Percentiles rank a stretch among this genome's conserved stretches.
Evolutionary conservation across 1,284 basidiomycete genomes (phyloP).

Genomic region (Cryptococcus hybrid): DNA sequence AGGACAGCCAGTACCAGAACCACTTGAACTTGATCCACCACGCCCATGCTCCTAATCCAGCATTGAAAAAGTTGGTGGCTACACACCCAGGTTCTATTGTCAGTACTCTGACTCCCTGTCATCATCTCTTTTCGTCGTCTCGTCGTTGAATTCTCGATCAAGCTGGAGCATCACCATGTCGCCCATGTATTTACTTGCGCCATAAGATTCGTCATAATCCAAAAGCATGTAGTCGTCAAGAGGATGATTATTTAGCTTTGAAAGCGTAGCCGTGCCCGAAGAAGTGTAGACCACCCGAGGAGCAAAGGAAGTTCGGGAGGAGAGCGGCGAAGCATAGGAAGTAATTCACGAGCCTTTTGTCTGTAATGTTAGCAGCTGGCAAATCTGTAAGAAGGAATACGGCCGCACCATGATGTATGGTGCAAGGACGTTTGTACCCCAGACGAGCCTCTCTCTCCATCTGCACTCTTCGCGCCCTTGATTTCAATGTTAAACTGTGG

Average conservation of each 20-base stretch:
- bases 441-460: constrained; percentile 72
- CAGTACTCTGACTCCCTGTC: constrained; percentile 58
- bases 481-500: constrained; percentile 65
- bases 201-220: constrained; percentile 63
- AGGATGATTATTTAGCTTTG: constrained; percentile 54
- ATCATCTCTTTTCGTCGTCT: constrained; percentile 16
- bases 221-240: constrained; percentile 68
- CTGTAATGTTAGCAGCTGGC: not conserved
- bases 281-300: constrained; percentile 78
- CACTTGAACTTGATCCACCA: constrained; percentile 57
- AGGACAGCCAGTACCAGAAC: constrained; percentile 59
- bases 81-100: constrained; percentile 72
- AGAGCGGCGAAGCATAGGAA: constrained; percentile 38
- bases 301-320: constrained; percentile 46
- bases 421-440: constrained; percentile 82
- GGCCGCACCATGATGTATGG: constrained; percentile 71
- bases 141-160: constrained; percentile 50
- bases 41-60: constrained; percentile 33
- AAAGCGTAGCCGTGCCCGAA: constrained; percentile 63
- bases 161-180: constrained; percentile 67
- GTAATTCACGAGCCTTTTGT: constrained; percentile 43
- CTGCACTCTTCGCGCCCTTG: constrained; percentile 59
- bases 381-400: not conserved
- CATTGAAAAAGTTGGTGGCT: constrained; percentile 61
- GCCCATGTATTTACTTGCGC: constrained; percentile 74